Conservation (phyloP, 257 asterid species). For the Jaltomata sinuosa region DNA sequence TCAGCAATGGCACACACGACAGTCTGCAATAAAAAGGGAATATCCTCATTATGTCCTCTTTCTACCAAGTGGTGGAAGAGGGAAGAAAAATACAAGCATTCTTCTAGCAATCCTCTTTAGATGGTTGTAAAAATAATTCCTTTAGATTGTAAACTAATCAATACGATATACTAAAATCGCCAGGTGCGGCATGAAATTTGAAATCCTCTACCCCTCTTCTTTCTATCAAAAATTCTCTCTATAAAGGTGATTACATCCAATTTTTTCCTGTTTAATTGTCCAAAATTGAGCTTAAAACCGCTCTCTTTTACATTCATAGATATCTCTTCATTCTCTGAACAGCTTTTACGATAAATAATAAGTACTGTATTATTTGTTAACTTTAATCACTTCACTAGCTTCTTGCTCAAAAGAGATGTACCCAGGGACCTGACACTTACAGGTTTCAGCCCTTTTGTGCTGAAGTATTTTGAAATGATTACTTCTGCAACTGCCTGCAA, state of each 20-base stretch:
- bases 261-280: neutral
- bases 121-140: neutral
- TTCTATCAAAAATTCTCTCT: neutral
- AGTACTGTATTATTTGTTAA: neutral
- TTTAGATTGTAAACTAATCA: neutral
- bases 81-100: neutral
- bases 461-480: conserved; percentile 52
- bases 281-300: neutral
- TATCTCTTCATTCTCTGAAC: neutral
- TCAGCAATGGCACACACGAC: conserved; percentile 76
- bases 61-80: neutral
- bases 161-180: neutral
- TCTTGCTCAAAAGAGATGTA: neutral
- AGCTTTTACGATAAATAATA: neutral
- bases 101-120: neutral
- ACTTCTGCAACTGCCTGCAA: conserved; percentile 75
- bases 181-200: neutral
- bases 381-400: neutral
- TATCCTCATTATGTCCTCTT: neutral
- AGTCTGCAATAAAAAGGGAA: conserved; percentile 35
- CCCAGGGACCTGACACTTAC: conserved; percentile 32
- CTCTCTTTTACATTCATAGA: neutral
- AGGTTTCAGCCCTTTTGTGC: conserved; percentile 42
- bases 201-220: neutral
- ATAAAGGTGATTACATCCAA: neutral